phyloP scores from a whole-genome alignment of 23 red algal species.

The Gracilaria domingensis region DNA sequence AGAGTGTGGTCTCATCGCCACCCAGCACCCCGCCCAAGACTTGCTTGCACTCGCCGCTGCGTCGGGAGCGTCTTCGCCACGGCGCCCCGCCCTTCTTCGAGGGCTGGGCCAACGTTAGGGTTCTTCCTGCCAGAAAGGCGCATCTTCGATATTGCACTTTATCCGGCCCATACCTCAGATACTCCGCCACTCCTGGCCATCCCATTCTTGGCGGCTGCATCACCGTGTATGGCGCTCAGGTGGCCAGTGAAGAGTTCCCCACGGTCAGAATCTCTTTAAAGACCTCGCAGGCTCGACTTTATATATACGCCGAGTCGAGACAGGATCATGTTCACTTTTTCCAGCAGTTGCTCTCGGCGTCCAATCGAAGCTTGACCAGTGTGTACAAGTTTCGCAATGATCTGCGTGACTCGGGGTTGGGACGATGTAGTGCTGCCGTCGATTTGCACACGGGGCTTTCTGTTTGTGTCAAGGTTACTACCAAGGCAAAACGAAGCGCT shows the following conservation, averaged over 20 bases:
- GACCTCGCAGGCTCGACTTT: constrained; percentile 12
- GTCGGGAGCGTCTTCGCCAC: constrained; percentile 48
- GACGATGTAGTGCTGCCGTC: constrained; percentile 38
- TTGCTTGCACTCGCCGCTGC: constrained; percentile 9
- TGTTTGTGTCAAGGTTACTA: constrained; percentile 58
- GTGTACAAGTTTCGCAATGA: constrained; percentile 48
- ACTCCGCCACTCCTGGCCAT: constrained; percentile 42
- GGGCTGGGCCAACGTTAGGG: constrained; percentile 56
- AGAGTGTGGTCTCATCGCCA: not conserved
- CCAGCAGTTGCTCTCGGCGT: constrained; percentile 21
- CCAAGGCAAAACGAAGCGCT: constrained; percentile 31
- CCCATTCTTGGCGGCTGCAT: constrained; percentile 34
- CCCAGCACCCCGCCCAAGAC: not conserved
- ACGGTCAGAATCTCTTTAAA: constrained; percentile 16
- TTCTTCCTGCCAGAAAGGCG: constrained; percentile 15
- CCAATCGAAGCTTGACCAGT: constrained; percentile 29
- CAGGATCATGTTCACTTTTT: constrained; percentile 37
- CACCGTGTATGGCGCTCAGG: constrained; percentile 51
- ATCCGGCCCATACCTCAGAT: constrained; percentile 32
- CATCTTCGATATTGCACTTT: constrained; percentile 52
- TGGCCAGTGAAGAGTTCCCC: constrained; percentile 47
- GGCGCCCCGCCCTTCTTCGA: constrained; percentile 53
- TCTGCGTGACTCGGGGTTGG: constrained; percentile 29
- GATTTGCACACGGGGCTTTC: constrained; percentile 12
- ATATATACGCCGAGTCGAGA: constrained; percentile 33